A percentile compares a stretch with the other conserved stretches of the same genome.
Conservation (phyloP, 225 moss, liverwort and hornwort genomes). For the Climacium dendroides region DNA sequence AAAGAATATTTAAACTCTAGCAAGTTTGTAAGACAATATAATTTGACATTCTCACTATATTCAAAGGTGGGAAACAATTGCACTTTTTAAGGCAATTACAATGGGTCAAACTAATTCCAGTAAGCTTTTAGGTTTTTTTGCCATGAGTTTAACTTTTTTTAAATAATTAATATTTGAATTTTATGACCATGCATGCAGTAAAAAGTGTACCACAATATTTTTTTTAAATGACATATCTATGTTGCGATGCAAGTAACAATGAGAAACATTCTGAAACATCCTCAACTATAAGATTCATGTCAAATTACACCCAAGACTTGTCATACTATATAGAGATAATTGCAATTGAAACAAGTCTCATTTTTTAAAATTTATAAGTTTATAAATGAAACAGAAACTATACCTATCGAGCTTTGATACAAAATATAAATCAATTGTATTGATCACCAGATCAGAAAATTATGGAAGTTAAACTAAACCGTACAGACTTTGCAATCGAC, state of each 20-base stretch:
- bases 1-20: not conserved
- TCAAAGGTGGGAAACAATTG: not conserved
- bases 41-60: not conserved
- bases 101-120: not conserved
- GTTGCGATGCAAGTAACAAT: not conserved
- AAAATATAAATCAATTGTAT: not conserved
- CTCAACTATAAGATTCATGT: no score
- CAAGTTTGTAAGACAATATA: not conserved
- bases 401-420: not conserved
- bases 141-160: no score
- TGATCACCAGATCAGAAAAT: not conserved
- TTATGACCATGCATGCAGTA: no score
- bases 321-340: not conserved
- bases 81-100: not conserved
- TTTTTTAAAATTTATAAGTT: not conserved
- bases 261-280: not conserved
- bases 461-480: not conserved
- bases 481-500: not conserved
- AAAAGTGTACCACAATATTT: not conserved
- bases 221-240: no score
- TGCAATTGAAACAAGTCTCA: not conserved
- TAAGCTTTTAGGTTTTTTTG: not conserved
- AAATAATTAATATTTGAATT: no score
- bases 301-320: no score
- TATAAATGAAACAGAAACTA: not conserved